Percentiles rank a stretch among this genome's conserved stretches.
These are phyloP conservation scores for Fraxinus dipetala DNA, from an alignment of 305 asterid genomes.

Conservation along the genomic window DNA sequence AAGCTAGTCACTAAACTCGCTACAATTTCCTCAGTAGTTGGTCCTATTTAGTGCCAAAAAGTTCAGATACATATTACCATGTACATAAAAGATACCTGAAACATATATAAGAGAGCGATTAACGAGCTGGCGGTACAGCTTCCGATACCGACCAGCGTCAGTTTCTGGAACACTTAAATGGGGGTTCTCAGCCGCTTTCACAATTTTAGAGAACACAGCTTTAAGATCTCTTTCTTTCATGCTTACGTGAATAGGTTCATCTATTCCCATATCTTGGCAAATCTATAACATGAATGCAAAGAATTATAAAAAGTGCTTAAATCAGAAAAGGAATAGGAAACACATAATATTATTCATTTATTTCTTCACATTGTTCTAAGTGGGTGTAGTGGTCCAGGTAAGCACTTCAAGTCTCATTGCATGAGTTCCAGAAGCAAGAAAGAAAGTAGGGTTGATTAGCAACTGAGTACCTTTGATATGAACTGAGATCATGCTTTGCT, in stretches of 20 bases:
- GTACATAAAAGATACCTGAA: conserved; percentile 51
- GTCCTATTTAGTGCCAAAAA: not conserved
- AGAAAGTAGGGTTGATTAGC: conserved; percentile 13
- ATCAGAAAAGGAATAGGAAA: not conserved
- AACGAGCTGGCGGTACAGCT: conserved; percentile 54
- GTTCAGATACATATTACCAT: not conserved
- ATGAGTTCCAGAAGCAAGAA: conserved; percentile 9
- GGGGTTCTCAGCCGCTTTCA: conserved; percentile 79
- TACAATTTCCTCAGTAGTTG: not conserved
- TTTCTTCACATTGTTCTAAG: conserved; percentile 1
- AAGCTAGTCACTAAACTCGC: not conserved
- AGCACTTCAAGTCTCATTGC: conserved; percentile 11
- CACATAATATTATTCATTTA: not conserved
- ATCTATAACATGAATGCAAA: conserved; percentile 41
- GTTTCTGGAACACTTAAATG: conserved; percentile 89
- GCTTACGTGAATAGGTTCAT: conserved; percentile 79
- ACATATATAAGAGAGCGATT: conserved; percentile 59
- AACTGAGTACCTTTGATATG: conserved; percentile 52
- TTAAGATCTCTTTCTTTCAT: conserved; percentile 77
- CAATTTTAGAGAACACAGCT: conserved; percentile 69
- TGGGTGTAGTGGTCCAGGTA: not conserved
- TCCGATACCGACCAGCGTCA: conserved; percentile 65
- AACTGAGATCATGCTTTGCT: conserved; percentile 69
- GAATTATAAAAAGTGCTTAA: not conserved
- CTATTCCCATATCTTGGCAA: conserved; percentile 78